These are phyloP conservation scores for Neurospora sp. DNA, from an alignment of 495 filamentous ascomycete genomes.

Conservation along the genomic window DNA sequence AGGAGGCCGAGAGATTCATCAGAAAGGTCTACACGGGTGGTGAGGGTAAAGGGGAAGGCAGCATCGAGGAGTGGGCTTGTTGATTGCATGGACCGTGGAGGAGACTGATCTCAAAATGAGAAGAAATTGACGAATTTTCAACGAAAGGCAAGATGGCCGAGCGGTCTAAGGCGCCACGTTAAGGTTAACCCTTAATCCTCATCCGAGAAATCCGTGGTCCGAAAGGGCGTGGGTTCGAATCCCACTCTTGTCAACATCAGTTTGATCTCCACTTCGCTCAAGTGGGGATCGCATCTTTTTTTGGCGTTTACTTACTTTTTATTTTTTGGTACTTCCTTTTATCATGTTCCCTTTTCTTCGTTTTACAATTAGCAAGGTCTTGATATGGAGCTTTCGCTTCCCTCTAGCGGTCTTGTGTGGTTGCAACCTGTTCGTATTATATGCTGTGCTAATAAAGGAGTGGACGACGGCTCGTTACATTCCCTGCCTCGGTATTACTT, in stretches of 20 bases:
- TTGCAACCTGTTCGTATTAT: neutral
- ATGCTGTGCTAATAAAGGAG: neutral
- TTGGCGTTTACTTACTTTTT: neutral
- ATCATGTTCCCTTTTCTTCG: neutral
- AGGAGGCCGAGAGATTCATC: slow-evolving; percentile 22
- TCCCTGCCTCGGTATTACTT: neutral
- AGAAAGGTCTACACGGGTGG: slow-evolving; percentile 8
- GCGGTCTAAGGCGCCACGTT: neutral
- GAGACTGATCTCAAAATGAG: neutral
- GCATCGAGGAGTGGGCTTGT: neutral
- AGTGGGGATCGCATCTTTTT: neutral
- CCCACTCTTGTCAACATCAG: slow-evolving; percentile 19
- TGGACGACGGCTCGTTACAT: neutral
- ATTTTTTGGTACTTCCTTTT: neutral
- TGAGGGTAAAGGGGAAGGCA: neutral
- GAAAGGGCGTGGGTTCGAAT: slow-evolving; percentile 30
- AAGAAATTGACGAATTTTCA: neutral
- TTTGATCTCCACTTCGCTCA: neutral
- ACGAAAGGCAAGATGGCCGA: neutral
- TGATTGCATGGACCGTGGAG: neutral
- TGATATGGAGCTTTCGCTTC: no score
- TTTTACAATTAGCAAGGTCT: neutral
- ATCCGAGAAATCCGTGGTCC: slow-evolving; percentile 11
- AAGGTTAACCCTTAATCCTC: neutral
- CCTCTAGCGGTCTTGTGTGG: neutral